These are phyloP conservation scores for Lipomyces chichibuensis DNA, from an alignment of 805 yeast genomes.

Conservation along the genomic window DNA sequence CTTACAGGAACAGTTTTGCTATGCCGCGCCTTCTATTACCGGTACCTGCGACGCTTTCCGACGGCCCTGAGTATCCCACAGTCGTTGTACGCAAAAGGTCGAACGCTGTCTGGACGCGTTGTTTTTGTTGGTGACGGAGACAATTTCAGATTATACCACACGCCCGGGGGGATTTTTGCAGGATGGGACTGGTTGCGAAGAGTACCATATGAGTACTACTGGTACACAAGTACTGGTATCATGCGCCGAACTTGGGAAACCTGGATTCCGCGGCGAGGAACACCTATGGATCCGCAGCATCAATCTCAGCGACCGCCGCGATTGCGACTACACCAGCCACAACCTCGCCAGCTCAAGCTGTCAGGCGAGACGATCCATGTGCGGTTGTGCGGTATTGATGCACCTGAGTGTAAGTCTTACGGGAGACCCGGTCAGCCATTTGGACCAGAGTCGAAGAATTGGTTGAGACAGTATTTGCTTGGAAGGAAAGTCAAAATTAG, in stretches of 20 bases:
- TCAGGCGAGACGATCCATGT: conserved; percentile 75
- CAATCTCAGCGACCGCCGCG: neutral
- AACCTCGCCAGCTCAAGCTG: conserved; percentile 37
- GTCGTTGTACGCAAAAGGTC: neutral
- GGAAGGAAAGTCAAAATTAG: conserved; percentile 73
- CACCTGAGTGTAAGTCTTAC: conserved; percentile 93
- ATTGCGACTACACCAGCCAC: neutral
- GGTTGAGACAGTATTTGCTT: conserved; percentile 69
- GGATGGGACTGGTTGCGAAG: conserved; percentile 94
- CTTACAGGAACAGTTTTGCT: conserved; percentile 14
- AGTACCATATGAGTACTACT: conserved; percentile 52
- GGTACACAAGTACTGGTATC: conserved; percentile 2
- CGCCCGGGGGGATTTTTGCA: conserved; percentile 83
- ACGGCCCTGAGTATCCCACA: conserved; percentile 34
- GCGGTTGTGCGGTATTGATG: conserved; percentile 90
- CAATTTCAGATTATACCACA: conserved; percentile 87
- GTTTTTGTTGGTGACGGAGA: conserved; percentile 51
- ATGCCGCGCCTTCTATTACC: conserved; percentile 6
- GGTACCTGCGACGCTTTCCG: conserved; percentile 27
- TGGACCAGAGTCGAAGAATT: conserved; percentile 78
- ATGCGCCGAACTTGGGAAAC: neutral
- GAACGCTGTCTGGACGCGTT: conserved; percentile 33
- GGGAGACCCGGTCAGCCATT: conserved; percentile 91
- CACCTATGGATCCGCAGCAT: neutral
- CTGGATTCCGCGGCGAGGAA: neutral